These are phyloP conservation scores for Yamadazyma friedrichii DNA, from an alignment of 1,139 yeast species.

Conservation along the genomic window DNA sequence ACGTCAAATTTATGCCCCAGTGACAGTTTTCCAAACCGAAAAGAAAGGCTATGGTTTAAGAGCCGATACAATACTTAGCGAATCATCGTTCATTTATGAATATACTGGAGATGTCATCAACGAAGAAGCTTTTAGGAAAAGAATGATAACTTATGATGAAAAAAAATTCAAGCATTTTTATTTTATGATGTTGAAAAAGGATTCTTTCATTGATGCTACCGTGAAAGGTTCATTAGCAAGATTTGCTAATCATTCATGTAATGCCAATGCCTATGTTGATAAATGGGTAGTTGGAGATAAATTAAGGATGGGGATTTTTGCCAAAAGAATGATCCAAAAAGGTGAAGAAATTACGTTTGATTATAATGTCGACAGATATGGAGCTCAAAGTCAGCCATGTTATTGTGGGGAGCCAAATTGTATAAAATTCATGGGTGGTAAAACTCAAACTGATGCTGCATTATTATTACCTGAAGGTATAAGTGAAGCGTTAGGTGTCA, in stretches of 20 bases:
- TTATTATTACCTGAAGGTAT: conserved; percentile 77
- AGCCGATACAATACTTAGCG: conserved; percentile 58
- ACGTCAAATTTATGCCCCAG: conserved; percentile 63
- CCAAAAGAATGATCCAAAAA: conserved; percentile 63
- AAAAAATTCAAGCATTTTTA: conserved; percentile 83
- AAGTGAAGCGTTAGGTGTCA: conserved; percentile 84
- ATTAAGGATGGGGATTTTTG: conserved; percentile 91
- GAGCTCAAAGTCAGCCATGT: conserved; percentile 92
- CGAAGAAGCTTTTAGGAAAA: conserved; percentile 63
- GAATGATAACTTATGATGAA: conserved; percentile 73
- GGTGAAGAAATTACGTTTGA: conserved; percentile 96
- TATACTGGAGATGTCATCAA: conserved; percentile 93
- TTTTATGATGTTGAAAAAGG: conserved; percentile 94
- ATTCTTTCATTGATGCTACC: conserved; percentile 94
- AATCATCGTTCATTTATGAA: conserved; percentile 76
- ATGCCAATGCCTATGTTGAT: conserved; percentile 91
- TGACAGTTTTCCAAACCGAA: conserved; percentile 78
- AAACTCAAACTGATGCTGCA: conserved; percentile 91
- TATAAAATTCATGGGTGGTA: conserved; percentile 92
- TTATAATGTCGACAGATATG: conserved; percentile 94
- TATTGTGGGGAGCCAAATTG: conserved; percentile 93
- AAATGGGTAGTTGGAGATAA: conserved; percentile 96
- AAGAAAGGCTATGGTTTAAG: conserved; percentile 88
- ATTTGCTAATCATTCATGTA: conserved; percentile 92
- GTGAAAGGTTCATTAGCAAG: conserved; percentile 83